Evolutionary conservation across 192 early-diverging fungal genomes (phyloP).

Genomic region (Jimgerdemannia flammicorona): DNA sequence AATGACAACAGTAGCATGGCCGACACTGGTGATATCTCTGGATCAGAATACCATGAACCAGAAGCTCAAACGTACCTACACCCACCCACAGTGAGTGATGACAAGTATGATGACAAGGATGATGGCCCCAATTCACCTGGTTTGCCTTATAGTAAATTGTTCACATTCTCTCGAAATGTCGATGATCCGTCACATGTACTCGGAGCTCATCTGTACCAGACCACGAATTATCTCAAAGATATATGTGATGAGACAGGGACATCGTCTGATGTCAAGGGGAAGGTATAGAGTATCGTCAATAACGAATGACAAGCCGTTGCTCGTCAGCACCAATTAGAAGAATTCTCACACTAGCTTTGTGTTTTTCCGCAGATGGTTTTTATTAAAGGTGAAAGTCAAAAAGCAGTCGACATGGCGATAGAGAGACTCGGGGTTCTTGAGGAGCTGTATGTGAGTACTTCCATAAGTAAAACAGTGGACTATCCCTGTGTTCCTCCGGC

Average conservation of each 20-base stretch:
- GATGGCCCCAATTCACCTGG: background rate
- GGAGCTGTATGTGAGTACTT: slow-evolving; percentile 4
- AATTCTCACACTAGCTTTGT: background rate
- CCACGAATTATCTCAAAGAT: background rate
- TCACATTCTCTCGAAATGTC: background rate
- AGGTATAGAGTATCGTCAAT: background rate
- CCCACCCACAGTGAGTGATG: too few relatives aligned
- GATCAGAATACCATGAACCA: too few relatives aligned
- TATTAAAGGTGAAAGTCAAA: background rate
- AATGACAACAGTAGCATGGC: too few relatives aligned
- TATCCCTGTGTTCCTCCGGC: too few relatives aligned
- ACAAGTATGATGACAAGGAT: too few relatives aligned
- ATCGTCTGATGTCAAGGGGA: background rate
- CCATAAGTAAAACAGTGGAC: background rate
- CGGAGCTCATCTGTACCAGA: background rate
- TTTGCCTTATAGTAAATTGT: background rate
- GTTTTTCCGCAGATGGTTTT: background rate
- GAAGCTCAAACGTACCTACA: too few relatives aligned
- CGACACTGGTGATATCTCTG: too few relatives aligned
- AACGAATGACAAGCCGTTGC: too few relatives aligned
- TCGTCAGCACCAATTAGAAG: background rate
- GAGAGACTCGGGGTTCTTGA: slow-evolving; percentile 9
- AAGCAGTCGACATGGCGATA: slow-evolving; percentile 2
- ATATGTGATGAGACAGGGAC: background rate
- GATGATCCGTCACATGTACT: background rate